Evolutionary conservation across 768 basidiomycete species (phyloP).

Genomic region (Hemileccinum impolitum): DNA sequence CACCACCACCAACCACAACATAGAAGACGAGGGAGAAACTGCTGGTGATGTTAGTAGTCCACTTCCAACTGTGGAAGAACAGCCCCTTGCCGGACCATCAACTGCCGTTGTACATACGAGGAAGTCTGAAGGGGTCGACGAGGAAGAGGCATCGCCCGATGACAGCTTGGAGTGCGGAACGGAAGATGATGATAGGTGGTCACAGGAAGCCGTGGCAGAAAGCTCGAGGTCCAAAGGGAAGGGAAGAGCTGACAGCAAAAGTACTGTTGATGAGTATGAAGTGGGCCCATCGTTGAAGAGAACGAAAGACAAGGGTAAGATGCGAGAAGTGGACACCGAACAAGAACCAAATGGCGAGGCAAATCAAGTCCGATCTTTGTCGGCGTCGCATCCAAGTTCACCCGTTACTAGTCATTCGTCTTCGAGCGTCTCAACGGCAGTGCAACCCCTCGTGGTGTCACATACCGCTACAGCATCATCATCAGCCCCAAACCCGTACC

Average conservation of each 20-base stretch:
- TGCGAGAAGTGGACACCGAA: constrained; percentile 13
- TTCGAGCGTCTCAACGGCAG: constrained; percentile 2
- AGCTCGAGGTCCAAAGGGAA: constrained; percentile 25
- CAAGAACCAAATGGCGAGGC: constrained; percentile 11
- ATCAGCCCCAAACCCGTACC: constrained; percentile 54
- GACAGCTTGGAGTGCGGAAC: constrained; percentile 10
- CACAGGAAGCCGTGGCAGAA: constrained; percentile 17
- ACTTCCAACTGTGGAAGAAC: constrained; percentile 1
- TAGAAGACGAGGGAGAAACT: constrained; percentile 1
- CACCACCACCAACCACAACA: neutral
- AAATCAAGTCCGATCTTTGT: constrained; percentile 7
- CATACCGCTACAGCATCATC: neutral
- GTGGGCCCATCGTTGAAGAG: constrained; percentile 7
- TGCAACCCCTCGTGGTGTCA: neutral
- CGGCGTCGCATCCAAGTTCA: constrained; percentile 10
- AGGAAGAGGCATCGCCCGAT: neutral
- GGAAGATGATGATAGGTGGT: constrained; percentile 24
- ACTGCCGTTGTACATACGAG: neutral
- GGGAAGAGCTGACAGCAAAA: constrained; percentile 20
- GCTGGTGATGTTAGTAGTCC: neutral
- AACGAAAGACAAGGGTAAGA: constrained; percentile 21
- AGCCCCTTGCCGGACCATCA: constrained; percentile 2
- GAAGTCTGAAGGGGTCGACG: neutral
- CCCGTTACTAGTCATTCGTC: constrained; percentile 4
- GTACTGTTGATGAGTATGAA: constrained; percentile 9